These are phyloP conservation scores for Suillus hirtellus DNA, from an alignment of 768 basidiomycete genomes.

Conservation along the genomic window DNA sequence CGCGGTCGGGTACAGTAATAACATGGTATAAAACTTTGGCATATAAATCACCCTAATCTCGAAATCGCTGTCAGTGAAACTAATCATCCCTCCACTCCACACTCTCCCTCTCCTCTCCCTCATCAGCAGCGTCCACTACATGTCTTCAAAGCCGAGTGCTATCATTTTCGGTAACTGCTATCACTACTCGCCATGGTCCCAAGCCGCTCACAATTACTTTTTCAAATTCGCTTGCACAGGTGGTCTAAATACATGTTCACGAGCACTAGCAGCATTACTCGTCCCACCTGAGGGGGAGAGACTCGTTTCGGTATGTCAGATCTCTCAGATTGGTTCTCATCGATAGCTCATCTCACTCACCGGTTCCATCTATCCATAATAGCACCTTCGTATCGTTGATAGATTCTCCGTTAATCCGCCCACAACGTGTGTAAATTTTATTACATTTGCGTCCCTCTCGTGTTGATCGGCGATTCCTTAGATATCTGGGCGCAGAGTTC, in stretches of 20 bases:
- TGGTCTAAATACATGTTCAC: constrained; percentile 78
- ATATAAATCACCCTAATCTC: constrained; percentile 26
- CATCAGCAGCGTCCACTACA: constrained; percentile 34
- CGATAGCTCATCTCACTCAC: constrained; percentile 12
- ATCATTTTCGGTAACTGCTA: constrained; percentile 70
- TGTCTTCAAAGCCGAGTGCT: constrained; percentile 53
- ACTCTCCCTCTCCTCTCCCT: constrained; percentile 11
- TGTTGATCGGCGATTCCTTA: constrained; percentile 29
- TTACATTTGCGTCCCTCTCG: constrained; percentile 12
- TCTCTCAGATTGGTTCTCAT: constrained; percentile 15
- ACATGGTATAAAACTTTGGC: constrained; percentile 10
- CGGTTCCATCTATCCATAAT: constrained; percentile 5
- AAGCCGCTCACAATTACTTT: constrained; percentile 11
- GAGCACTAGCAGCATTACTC: constrained; percentile 66
- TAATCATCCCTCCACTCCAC: constrained; percentile 18
- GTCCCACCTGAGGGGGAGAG: constrained; percentile 68
- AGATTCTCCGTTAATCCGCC: constrained; percentile 72
- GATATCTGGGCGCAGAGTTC: constrained; percentile 80
- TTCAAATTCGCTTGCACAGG: constrained; percentile 42
- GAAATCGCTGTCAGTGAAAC: constrained; percentile 18
- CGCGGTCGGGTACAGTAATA: constrained; percentile 15
- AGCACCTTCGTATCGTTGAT: constrained; percentile 74
- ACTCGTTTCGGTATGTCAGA: constrained; percentile 64
- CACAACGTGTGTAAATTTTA: constrained; percentile 56
- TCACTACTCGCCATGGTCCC: constrained; percentile 2